A percentile compares a stretch with the other conserved stretches of the same genome.
Evolutionary conservation across 176 grass and related monocot genomes (phyloP).

Genomic region (Chloris gayana): DNA sequence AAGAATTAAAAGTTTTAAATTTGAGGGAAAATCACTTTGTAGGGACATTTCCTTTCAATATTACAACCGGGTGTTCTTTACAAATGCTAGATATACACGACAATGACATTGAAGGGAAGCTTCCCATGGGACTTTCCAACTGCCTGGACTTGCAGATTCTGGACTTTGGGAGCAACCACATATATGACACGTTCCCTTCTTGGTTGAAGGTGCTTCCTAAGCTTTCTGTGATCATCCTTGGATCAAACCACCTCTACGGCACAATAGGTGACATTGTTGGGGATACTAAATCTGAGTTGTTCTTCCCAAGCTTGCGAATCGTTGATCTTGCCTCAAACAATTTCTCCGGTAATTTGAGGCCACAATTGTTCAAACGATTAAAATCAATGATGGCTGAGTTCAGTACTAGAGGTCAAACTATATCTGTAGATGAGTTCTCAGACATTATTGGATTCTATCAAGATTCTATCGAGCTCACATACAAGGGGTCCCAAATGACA

Average conservation of each 20-base stretch:
- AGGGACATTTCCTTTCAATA: background rate
- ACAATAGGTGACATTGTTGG: background rate
- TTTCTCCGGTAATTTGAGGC: background rate
- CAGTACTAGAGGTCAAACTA: too few species aligned
- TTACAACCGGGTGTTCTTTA: background rate
- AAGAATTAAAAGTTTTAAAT: too few species aligned
- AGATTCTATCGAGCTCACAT: background rate
- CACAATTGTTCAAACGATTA: background rate
- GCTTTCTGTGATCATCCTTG: background rate
- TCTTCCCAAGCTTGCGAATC: slow-evolving; percentile 29
- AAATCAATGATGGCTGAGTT: slow-evolving; percentile 17
- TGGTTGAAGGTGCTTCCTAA: background rate
- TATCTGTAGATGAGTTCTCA: too few species aligned
- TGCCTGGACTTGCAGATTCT: background rate
- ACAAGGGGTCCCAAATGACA: background rate
- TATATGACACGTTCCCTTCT: slow-evolving; percentile 18
- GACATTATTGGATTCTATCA: background rate
- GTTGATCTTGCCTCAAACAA: slow-evolving; percentile 35
- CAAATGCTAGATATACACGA: slow-evolving; percentile 31
- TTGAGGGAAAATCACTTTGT: slow-evolving; percentile 35
- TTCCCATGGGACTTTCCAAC: background rate
- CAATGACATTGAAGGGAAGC: background rate
- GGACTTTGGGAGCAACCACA: slow-evolving; percentile 9
- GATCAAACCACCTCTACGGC: slow-evolving; percentile 29
- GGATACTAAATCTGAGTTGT: too few species aligned